phyloP scores from a whole-genome alignment of 2,329 filamentous ascomycete genomes.

The Aspergillus sp. region DNA sequence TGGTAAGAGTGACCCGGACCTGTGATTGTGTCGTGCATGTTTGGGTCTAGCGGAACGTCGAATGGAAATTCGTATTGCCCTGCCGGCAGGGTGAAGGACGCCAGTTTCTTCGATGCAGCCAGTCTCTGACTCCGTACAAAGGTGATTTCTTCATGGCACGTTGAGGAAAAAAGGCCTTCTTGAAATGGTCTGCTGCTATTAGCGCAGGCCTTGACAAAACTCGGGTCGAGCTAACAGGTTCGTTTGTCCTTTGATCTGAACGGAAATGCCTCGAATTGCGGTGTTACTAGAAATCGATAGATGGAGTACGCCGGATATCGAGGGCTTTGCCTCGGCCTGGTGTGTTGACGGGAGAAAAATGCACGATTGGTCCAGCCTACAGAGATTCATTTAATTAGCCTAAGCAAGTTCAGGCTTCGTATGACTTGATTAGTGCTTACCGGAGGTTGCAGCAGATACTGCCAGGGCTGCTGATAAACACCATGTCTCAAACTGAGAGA shows the following conservation, averaged over 20 bases:
- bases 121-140: conserved; percentile 13
- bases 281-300: conserved; percentile 3
- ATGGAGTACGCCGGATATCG: conserved; percentile 14
- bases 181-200: background rate
- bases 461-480: background rate
- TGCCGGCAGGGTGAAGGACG: conserved; percentile 15
- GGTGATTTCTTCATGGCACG: conserved; percentile 13
- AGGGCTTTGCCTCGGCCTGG: background rate
- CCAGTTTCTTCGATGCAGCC: conserved; percentile 16
- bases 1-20: conserved; percentile 16
- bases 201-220: background rate
- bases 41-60: conserved; percentile 12
- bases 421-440: background rate
- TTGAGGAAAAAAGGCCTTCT: conserved; percentile 1
- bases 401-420: background rate
- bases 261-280: conserved; percentile 15
- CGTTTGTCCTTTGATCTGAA: conserved; percentile 14
- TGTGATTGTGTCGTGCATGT: conserved; percentile 13
- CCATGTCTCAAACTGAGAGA: background rate
- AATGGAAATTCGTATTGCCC: conserved; percentile 23
- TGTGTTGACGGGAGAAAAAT: conserved; percentile 13
- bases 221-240: conserved; percentile 11
- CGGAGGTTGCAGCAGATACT: background rate
- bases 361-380: conserved; percentile 17
- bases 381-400: too few species aligned